Conservation (phyloP, 2,329 filamentous ascomycete species). For the Fusarium pseudocircinatum region DNA sequence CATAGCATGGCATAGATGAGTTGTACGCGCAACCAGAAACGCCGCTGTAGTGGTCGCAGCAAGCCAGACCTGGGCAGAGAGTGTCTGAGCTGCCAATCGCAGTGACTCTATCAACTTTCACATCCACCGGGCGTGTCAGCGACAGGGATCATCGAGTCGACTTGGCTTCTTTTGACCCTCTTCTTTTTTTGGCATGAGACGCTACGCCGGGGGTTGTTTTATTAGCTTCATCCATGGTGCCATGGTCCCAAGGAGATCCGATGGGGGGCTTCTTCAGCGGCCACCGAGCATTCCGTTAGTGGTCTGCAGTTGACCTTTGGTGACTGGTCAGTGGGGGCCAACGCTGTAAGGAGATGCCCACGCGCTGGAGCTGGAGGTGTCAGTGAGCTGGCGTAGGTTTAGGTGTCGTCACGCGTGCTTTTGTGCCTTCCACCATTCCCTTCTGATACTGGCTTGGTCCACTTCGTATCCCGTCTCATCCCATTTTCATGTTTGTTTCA, state of each 20-base stretch:
- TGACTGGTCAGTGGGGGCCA: conserved; percentile 28
- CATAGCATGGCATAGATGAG: conserved; percentile 4
- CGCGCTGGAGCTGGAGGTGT: conserved; percentile 3
- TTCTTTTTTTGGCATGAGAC: conserved; percentile 35
- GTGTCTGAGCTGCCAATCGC: conserved; percentile 23
- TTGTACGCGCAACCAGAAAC: conserved; percentile 26
- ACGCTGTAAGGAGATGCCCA: conserved; percentile 7
- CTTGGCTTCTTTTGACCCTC: not conserved
- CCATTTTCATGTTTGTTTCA: conserved; percentile 35
- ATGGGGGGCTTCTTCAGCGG: conserved; percentile 1
- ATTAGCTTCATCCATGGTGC: conserved; percentile 5
- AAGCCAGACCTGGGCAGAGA: conserved; percentile 22
- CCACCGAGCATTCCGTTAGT: conserved; percentile 18
- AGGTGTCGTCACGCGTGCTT: conserved; percentile 20
- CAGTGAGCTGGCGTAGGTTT: not conserved
- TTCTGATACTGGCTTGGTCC: conserved; percentile 27
- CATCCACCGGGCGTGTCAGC: conserved; percentile 32
- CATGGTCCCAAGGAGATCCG: not conserved
- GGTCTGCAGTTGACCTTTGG: conserved; percentile 13
- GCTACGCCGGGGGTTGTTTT: conserved; percentile 29
- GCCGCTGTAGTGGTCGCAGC: conserved; percentile 34
- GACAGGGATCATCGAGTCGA: conserved; percentile 21
- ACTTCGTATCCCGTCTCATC: conserved; percentile 22
- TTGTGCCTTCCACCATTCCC: conserved; percentile 17
- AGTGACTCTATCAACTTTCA: conserved; percentile 15